Conservation (phyloP, 2,329 filamentous ascomycete genomes). For the Orbilia quercus region DNA sequence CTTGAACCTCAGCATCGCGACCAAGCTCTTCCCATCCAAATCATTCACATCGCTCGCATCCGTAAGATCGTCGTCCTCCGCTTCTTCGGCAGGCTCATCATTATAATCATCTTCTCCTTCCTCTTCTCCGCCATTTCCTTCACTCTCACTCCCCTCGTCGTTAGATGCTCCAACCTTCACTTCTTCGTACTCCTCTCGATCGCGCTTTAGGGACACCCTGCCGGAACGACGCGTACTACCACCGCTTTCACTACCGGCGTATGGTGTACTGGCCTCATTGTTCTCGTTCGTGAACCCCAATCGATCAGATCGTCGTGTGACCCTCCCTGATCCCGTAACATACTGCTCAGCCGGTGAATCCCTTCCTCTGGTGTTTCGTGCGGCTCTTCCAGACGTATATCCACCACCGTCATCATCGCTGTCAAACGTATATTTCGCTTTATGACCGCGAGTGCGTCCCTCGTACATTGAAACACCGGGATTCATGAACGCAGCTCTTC, state of each 20-base stretch:
- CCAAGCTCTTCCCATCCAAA: constrained; percentile 25
- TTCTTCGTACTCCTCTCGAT: constrained; percentile 66
- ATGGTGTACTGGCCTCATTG: constrained; percentile 64
- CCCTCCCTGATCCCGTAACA: constrained; percentile 83
- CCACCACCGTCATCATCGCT: constrained; percentile 83
- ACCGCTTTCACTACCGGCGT: constrained; percentile 67
- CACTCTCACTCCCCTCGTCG: constrained; percentile 70
- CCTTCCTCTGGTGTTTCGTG: constrained; percentile 75
- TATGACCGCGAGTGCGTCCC: constrained; percentile 93
- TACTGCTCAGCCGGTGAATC: constrained; percentile 72
- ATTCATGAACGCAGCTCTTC: constrained; percentile 88
- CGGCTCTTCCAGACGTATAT: constrained; percentile 71
- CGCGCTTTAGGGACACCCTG: constrained; percentile 61
- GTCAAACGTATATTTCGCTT: constrained; percentile 94
- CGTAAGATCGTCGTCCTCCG: constrained; percentile 68
- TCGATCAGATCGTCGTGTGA: constrained; percentile 74
- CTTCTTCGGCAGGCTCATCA: constrained; percentile 70
- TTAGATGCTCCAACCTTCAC: constrained; percentile 72
- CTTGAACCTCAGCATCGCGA: constrained; percentile 34
- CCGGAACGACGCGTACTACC: constrained; percentile 60
- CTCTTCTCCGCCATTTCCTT: constrained; percentile 66
- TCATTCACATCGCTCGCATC: constrained; percentile 61
- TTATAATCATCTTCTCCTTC: constrained; percentile 69
- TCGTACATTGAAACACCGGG: constrained; percentile 94
- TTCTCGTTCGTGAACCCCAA: constrained; percentile 71